A percentile compares a stretch with the other conserved stretches of the same genome.
phyloP scores from a whole-genome alignment of 495 filamentous ascomycete genomes.

The Xylaria flabelliformis region DNA sequence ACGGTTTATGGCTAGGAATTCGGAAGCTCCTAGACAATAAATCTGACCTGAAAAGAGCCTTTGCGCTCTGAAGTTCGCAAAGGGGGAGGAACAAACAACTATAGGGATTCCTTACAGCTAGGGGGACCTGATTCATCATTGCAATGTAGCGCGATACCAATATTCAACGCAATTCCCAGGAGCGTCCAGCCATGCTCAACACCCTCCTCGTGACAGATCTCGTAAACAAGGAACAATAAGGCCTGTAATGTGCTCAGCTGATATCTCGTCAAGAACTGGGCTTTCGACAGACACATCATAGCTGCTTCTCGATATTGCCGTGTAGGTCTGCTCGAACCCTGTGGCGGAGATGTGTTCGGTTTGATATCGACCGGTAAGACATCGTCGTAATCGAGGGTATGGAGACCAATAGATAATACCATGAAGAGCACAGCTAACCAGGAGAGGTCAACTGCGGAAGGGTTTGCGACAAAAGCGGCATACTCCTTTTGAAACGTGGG shows the following conservation, averaged over 20 bases:
- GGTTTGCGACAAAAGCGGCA: slow-evolving; percentile 52
- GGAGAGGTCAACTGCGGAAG: slow-evolving; percentile 47
- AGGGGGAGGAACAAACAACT: background rate
- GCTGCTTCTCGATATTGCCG: slow-evolving; percentile 53
- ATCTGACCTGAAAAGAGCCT: background rate
- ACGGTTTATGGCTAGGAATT: background rate
- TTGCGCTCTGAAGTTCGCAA: background rate
- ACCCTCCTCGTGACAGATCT: slow-evolving; percentile 49
- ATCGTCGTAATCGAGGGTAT: slow-evolving; percentile 53
- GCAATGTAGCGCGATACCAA: slow-evolving; percentile 56
- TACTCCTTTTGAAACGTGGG: slow-evolving; percentile 57
- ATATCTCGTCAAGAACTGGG: slow-evolving; percentile 52
- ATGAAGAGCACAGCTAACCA: slow-evolving; percentile 56
- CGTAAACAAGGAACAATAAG: slow-evolving; percentile 54
- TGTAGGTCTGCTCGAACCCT: slow-evolving; percentile 51
- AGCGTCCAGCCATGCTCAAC: slow-evolving; percentile 47
- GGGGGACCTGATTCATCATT: slow-evolving; percentile 56
- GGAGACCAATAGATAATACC: slow-evolving; percentile 52
- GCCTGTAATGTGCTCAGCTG: slow-evolving; percentile 57
- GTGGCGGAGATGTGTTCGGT: slow-evolving; percentile 48
- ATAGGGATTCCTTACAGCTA: slow-evolving; percentile 17
- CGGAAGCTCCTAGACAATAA: background rate
- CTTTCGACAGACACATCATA: slow-evolving; percentile 52
- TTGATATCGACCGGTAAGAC: slow-evolving; percentile 51
- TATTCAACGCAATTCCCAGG: slow-evolving; percentile 54